A percentile compares a stretch with the other conserved stretches of the same genome.
Conservation (phyloP, 1,284 basidiomycete species). For the Vanrija pseudolonga region DNA sequence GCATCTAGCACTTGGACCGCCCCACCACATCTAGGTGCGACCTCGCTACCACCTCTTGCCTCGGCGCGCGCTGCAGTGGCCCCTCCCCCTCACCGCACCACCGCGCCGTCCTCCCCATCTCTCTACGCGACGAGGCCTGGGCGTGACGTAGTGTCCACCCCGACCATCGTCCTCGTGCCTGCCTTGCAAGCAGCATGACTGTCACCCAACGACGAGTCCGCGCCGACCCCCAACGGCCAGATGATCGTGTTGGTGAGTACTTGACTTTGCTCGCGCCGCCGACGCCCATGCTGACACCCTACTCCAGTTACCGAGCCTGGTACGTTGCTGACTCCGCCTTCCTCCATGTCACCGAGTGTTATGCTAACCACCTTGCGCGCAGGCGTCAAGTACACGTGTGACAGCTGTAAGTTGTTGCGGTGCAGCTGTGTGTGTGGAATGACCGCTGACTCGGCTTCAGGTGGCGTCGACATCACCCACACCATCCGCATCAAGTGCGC, state of each 20-base stretch:
- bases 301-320: constrained; percentile 39
- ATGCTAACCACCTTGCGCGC: neutral
- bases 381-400: constrained; percentile 50
- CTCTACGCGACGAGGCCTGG: no score
- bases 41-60: no score
- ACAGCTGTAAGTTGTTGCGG: constrained; percentile 36
- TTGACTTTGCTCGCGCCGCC: neutral
- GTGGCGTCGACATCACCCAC: constrained; percentile 58
- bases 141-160: no score
- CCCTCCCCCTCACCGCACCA: no score
- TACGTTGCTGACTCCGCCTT: neutral
- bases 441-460: constrained; percentile 17
- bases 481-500: constrained; percentile 90
- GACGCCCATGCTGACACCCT: constrained; percentile 1
- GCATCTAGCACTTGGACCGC: no score
- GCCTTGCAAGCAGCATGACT: constrained; percentile 32
- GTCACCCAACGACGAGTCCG: constrained; percentile 45
- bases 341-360: neutral
- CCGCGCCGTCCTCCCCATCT: no score
- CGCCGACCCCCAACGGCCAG: constrained; percentile 34
- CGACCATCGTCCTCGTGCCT: no score
- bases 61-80: no score
- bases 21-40: no score
- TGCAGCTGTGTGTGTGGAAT: neutral
- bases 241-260: constrained; percentile 37